These are phyloP conservation scores for Cenchrus fungigraminus DNA, from an alignment of 176 grass and related monocot species.

Conservation along the genomic window DNA sequence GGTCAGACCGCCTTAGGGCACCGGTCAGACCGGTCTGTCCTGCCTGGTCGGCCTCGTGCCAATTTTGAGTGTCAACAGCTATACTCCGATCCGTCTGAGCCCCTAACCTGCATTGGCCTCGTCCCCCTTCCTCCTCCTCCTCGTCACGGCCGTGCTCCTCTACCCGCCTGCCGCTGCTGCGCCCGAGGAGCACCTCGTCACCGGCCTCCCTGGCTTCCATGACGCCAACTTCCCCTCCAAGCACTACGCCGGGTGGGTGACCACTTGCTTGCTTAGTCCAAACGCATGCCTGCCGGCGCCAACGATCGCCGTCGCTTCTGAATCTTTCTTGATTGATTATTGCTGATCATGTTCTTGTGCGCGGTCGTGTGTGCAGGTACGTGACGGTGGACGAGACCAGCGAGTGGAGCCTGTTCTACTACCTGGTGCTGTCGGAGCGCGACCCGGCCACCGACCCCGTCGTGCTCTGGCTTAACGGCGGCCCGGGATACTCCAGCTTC, in stretches of 20 bases:
- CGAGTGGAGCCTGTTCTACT: conserved; percentile 77
- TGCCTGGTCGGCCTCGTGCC: too few species aligned
- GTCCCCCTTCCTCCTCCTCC: neutral
- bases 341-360: too few species aligned
- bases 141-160: neutral
- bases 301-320: too few species aligned
- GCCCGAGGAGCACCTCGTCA: conserved; percentile 51
- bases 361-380: neutral
- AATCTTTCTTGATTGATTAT: too few species aligned
- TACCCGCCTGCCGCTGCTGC: conserved; percentile 29
- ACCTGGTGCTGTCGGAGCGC: conserved; percentile 72
- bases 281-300: too few species aligned
- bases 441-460: conserved; percentile 70
- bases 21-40: too few species aligned
- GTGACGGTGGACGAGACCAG: conserved; percentile 52
- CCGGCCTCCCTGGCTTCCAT: conserved; percentile 59
- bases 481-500: conserved; percentile 90
- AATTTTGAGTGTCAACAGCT: too few species aligned
- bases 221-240: conserved; percentile 56
- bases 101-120: neutral
- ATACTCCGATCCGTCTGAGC: too few species aligned
- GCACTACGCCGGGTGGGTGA: conserved; percentile 60
- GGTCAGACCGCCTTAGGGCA: too few species aligned
- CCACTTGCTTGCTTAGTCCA: too few species aligned
- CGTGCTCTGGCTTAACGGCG: conserved; percentile 92